Base-by-base conservation (phyloP, 2,329 filamentous ascomycete species). In the Clonostachys solani region DNA sequence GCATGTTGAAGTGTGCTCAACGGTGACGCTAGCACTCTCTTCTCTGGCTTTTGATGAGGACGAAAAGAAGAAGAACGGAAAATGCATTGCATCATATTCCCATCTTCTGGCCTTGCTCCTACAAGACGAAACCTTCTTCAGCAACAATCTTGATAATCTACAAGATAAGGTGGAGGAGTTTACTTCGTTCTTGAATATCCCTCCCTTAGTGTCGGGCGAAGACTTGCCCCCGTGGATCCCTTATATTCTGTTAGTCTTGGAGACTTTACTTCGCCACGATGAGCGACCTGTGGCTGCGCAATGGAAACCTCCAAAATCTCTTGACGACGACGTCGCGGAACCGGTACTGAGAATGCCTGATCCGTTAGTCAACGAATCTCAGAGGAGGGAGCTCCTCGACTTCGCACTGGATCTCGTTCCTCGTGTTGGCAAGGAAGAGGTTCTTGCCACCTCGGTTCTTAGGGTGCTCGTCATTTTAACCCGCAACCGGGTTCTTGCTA, bases 191-290 rank as follows among this genome's bases (percentile, higher is more conserved):
- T 80, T 99, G 55, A 86, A 87, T 57, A 71, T 91, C 5, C 74
- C 81, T 6, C 72, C 81, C 1, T 80, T 84, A 23, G 80, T 85
- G 47, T 75, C 86, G 5, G 72, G 78, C 0, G 89, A 95, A 43
- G 87, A 94, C 49, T 74, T 90, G n/a, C 88, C 91, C 5, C 88
- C 90, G 2, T 99, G 92, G 91, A 86, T 97, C 53, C 88, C 90
- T 12, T 92, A 94, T 59, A 83, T 97, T 33, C 74, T 99, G 34
- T 77, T 97, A 15, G 87, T 99, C 44, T 77, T 97, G 43, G 94
- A 99, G 72, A 88, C 88, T 46, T 74, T 97, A 33, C 74, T 99
- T n/a, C 86, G 87, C 13, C 88, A 95, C 56, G 94, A 97, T 64
- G 86, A 89, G 57, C 84, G 92, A 53, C 91, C 92, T 4, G 73